Conservation (phyloP, 352 stramenopile genomes). For the Pythium coloratum region DNA sequence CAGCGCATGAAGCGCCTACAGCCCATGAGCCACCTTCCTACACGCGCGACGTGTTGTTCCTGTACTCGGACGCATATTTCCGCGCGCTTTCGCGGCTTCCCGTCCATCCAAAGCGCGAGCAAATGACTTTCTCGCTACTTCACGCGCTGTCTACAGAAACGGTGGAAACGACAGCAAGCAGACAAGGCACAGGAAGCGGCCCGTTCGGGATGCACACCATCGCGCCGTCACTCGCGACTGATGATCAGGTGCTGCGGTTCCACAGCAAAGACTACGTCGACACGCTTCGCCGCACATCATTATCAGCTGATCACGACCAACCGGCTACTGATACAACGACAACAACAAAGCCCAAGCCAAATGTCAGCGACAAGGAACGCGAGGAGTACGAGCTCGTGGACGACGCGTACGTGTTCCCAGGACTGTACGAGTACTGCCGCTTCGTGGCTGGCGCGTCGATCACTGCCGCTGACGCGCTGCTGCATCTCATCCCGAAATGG, state of each 20-base stretch:
- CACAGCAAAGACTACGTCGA: constrained; percentile 45
- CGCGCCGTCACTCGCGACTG: constrained; percentile 34
- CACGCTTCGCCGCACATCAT: constrained; percentile 18
- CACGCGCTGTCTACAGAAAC: constrained; percentile 18
- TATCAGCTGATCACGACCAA: not conserved
- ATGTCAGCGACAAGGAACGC: constrained; percentile 16
- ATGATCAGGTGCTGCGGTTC: constrained; percentile 34
- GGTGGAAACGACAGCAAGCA: not conserved
- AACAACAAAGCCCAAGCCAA: not conserved
- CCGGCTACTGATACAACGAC: not conserved
- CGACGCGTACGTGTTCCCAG: constrained; percentile 51
- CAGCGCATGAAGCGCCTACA: not conserved
- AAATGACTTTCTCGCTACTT: constrained; percentile 47
- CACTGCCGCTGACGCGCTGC: constrained; percentile 55
- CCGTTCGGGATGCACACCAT: constrained; percentile 37
- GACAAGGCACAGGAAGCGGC: not conserved
- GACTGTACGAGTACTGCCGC: constrained; percentile 60
- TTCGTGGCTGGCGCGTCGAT: constrained; percentile 57
- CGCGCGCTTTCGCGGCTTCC: constrained; percentile 34
- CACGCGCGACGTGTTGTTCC: constrained; percentile 26
- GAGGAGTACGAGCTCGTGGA: constrained; percentile 60
- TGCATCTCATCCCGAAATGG: constrained; percentile 31
- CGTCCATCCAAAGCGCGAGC: constrained; percentile 39
- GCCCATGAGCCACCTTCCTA: not conserved
- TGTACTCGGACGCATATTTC: constrained; percentile 36